phyloP scores from a whole-genome alignment of 331 rosid genomes.

The Phaseolus coccineus region DNA sequence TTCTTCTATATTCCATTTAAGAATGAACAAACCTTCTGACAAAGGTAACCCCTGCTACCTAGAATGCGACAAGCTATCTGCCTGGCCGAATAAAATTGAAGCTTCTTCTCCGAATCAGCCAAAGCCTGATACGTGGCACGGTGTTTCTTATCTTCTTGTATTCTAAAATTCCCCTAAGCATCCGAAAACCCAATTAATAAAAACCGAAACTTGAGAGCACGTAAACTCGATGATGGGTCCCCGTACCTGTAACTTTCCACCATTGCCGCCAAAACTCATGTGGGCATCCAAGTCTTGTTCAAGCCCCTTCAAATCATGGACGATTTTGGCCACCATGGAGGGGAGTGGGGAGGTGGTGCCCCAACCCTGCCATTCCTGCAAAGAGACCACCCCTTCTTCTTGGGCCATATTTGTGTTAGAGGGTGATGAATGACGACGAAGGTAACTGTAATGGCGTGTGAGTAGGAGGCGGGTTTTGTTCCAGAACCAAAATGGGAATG shows the following conservation, averaged over 20 bases:
- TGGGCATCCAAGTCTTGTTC: constrained; percentile 63
- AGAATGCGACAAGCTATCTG: constrained; percentile 95
- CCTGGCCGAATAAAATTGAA: constrained; percentile 82
- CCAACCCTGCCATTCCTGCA: constrained; percentile 94
- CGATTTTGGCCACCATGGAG: constrained; percentile 63
- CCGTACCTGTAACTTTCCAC: constrained; percentile 78
- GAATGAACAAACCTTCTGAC: constrained; percentile 78
- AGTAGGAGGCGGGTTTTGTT: constrained; percentile 38
- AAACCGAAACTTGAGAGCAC: background rate
- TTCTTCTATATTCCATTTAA: background rate
- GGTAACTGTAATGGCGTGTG: constrained; percentile 33
- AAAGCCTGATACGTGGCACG: constrained; percentile 79
- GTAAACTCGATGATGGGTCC: background rate
- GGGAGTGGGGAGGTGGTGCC: constrained; percentile 84
- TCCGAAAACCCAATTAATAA: background rate
- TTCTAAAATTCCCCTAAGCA: constrained; percentile 66
- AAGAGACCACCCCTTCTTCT: constrained; percentile 50
- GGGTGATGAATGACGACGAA: constrained; percentile 32
- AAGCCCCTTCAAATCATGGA: constrained; percentile 66
- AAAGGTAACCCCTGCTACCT: constrained; percentile 91
- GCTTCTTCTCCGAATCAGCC: constrained; percentile 80
- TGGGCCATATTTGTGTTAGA: constrained; percentile 5
- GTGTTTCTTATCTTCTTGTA: constrained; percentile 82
- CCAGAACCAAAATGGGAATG: constrained; percentile 20
- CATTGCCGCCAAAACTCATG: constrained; percentile 82